Conservation (phyloP, 2,329 filamentous ascomycete genomes). For the Massarina eburnea region DNA sequence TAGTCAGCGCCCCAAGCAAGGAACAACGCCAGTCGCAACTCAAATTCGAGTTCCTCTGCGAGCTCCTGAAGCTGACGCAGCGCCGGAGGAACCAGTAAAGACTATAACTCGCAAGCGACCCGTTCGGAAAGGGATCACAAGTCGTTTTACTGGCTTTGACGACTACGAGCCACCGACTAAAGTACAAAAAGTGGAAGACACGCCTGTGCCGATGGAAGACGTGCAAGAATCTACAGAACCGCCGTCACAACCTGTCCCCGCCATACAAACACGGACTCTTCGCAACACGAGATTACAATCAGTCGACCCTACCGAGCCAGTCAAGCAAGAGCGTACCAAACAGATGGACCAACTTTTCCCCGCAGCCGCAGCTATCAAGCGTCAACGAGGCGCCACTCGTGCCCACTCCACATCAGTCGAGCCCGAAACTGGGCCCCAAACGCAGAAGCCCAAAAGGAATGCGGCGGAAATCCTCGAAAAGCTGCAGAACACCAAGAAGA, state of each 20-base stretch:
- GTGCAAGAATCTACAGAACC: slow-evolving; percentile 20
- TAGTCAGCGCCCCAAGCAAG: slow-evolving; percentile 16
- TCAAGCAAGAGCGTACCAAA: slow-evolving; percentile 45
- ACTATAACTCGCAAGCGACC: slow-evolving; percentile 33
- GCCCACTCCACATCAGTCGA: slow-evolving; percentile 31
- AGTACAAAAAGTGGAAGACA: slow-evolving; percentile 29
- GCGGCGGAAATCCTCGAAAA: slow-evolving; percentile 46
- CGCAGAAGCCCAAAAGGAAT: slow-evolving; percentile 18
- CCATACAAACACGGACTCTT: slow-evolving; percentile 22
- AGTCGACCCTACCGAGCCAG: slow-evolving; percentile 40
- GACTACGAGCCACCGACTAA: slow-evolving; percentile 48
- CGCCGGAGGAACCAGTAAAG: slow-evolving; percentile 24
- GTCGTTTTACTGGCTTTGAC: slow-evolving; percentile 74
- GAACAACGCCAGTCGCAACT: slow-evolving; percentile 17
- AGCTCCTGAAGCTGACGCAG: slow-evolving; percentile 16
- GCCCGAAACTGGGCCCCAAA: slow-evolving; percentile 28
- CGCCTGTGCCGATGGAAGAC: slow-evolving; percentile 30
- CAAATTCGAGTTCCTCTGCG: slow-evolving; percentile 20
- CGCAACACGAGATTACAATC: slow-evolving; percentile 30
- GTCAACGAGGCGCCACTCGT: slow-evolving; percentile 56
- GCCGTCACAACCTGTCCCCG: slow-evolving; percentile 18
- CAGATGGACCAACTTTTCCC: slow-evolving; percentile 74
- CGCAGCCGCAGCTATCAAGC: slow-evolving; percentile 75
- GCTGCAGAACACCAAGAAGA: slow-evolving; percentile 39
- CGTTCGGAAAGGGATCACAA: slow-evolving; percentile 40